phyloP scores from a whole-genome alignment of 768 basidiomycete genomes.

The Leucosporidium yakuticum region DNA sequence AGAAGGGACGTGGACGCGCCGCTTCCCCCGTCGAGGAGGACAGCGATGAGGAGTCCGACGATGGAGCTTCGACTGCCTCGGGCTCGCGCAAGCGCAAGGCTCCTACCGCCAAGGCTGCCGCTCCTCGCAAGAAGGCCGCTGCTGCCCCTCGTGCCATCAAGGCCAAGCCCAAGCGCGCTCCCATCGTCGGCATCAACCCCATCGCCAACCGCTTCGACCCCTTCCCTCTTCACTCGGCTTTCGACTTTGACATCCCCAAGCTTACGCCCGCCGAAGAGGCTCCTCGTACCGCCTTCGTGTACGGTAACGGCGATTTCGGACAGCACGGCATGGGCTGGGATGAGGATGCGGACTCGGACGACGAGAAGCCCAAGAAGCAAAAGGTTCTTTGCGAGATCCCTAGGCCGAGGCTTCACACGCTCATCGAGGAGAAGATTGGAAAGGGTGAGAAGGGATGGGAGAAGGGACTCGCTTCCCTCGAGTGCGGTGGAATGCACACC shows the following conservation, averaged over 20 bases:
- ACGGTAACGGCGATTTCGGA: constrained; percentile 87
- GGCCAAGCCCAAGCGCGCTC: constrained; percentile 5
- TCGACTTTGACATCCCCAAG: neutral
- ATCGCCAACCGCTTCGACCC: constrained; percentile 7
- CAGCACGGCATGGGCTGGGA: constrained; percentile 80
- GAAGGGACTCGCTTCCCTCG: constrained; percentile 68
- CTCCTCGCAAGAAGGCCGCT: neutral
- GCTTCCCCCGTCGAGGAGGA: constrained; percentile 3
- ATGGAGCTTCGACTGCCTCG: neutral
- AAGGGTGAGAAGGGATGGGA: constrained; percentile 60
- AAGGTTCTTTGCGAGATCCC: constrained; percentile 63
- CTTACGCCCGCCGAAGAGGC: constrained; percentile 2
- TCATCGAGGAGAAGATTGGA: constrained; percentile 69
- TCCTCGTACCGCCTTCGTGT: constrained; percentile 58
- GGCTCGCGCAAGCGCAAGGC: constrained; percentile 14
- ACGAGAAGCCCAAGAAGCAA: constrained; percentile 32
- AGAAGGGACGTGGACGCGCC: neutral
- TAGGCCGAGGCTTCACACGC: constrained; percentile 66
- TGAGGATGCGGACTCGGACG: constrained; percentile 29
- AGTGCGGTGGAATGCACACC: constrained; percentile 81
- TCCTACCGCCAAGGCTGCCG: neutral
- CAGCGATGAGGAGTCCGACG: constrained; percentile 10
- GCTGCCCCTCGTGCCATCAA: neutral
- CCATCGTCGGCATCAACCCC: constrained; percentile 21
- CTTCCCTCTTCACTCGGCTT: constrained; percentile 1